phyloP scores from a whole-genome alignment of 768 basidiomycete species.

The Amanita rubescens region DNA sequence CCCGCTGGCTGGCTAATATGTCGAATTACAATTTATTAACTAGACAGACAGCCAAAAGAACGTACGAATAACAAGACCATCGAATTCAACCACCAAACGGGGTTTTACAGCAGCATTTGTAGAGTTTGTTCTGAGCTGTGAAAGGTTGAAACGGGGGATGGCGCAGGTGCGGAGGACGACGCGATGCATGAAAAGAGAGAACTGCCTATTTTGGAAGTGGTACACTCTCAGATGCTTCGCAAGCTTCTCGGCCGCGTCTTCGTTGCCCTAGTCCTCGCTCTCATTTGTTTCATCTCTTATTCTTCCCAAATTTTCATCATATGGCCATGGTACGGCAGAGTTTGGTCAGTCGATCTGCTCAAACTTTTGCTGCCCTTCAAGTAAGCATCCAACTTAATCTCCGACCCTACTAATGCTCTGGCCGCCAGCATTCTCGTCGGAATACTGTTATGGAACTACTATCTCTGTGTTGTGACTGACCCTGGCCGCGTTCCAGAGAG shows the following conservation, averaged over 20 bases:
- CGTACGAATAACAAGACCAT: slow-evolving; percentile 29
- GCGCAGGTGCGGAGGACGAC: background rate
- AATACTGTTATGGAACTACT: slow-evolving; percentile 86
- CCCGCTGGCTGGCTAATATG: slow-evolving; percentile 14
- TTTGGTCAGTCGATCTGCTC: slow-evolving; percentile 65
- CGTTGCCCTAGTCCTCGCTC: slow-evolving; percentile 59
- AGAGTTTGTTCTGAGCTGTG: background rate
- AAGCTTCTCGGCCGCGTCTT: slow-evolving; percentile 50
- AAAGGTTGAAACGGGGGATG: background rate
- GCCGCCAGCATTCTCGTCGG: slow-evolving; percentile 57
- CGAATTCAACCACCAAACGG: slow-evolving; percentile 17
- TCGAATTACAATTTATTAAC: background rate
- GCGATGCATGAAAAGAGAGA: slow-evolving; percentile 1
- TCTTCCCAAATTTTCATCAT: slow-evolving; percentile 86
- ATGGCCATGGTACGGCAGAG: slow-evolving; percentile 86
- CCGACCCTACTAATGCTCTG: background rate
- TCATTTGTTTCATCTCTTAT: slow-evolving; percentile 85
- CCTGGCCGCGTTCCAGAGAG: slow-evolving; percentile 74
- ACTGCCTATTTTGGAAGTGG: background rate
- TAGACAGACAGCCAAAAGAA: background rate
- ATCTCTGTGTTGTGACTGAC: slow-evolving; percentile 71
- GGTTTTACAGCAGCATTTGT: background rate
- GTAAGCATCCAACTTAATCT: slow-evolving; percentile 35
- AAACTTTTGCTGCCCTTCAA: slow-evolving; percentile 85
- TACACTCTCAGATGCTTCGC: slow-evolving; percentile 7